A percentile compares a stretch with the other conserved stretches of the same genome.
phyloP scores from a whole-genome alignment of 106 monocot species.

The Dendrobium huoshanense region DNA sequence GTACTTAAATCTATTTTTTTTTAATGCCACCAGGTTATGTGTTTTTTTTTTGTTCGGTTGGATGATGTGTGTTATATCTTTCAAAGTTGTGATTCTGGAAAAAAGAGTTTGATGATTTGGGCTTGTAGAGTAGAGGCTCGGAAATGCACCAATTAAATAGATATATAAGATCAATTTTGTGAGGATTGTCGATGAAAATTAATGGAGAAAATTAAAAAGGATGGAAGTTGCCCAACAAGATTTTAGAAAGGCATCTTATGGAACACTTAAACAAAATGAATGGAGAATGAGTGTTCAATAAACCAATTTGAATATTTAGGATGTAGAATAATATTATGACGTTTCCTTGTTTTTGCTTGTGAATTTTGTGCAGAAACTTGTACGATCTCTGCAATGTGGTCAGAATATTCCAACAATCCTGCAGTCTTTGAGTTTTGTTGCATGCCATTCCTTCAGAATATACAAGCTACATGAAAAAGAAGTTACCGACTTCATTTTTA shows the following conservation, averaged over 20 bases:
- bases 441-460: slow-evolving; percentile 28
- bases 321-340: background rate
- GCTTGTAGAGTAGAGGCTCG: background rate
- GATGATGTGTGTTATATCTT: background rate
- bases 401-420: slow-evolving; percentile 53
- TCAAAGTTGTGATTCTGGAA: background rate
- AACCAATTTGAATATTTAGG: background rate
- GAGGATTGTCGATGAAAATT: background rate
- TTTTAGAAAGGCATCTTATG: background rate
- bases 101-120: background rate
- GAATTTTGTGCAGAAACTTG: slow-evolving; percentile 56
- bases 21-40: no score
- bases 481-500: slow-evolving; percentile 40
- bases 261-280: background rate
- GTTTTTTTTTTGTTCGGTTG: no score
- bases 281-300: background rate
- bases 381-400: slow-evolving; percentile 34
- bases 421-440: slow-evolving; percentile 68
- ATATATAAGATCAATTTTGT: background rate
- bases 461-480: slow-evolving; percentile 38
- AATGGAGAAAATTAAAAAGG: background rate
- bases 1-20: no score
- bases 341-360: background rate
- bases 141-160: background rate
- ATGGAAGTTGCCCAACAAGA: no score